Evolutionary conservation across 805 yeast genomes (phyloP), one percentile per base, ranked within the genome.

Genomic region (Candida loeiensis): DNA sequence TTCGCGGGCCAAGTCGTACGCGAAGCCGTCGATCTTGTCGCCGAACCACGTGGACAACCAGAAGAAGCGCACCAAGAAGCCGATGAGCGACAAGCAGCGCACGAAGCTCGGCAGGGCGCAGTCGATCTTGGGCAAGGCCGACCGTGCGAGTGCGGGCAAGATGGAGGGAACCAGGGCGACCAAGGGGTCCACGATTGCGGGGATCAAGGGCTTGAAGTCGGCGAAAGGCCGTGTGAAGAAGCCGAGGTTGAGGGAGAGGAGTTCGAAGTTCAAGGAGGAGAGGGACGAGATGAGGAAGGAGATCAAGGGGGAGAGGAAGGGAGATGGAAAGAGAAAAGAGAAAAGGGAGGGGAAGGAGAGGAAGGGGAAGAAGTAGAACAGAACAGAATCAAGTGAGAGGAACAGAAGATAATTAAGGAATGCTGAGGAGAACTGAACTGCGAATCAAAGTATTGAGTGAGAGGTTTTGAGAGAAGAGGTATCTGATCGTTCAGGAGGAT

Each of bases 61-160:
- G 43, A 56, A 54, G 51, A 53, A 51, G 47, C 46, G 51, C 47
- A 47, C 45, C 40, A 40, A 54, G 6, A 53, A 55, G 41, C 33
- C 56, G 7, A 64, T 85, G 38, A 73, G 75, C 18, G 87, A 82
- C 30, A 73, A 74, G 30, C 93, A 85, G 59, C 84, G 73, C 61
- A 83, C 95, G 12, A 77, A 76, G 52, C 61, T 86, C 27, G 96
- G 96, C 26, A 77, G 96, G 60, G 95, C 93, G 15, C 76, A 74
- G 53, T 72, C 77, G 41, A 71, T 84, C 3, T 69, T 89, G 33
- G 91, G 91, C 37, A 86, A 81, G 56, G 85, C 89, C 39, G 96
- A 86, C 57, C 77, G 84, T 52, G 74, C 83, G 25, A 72, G 82
- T 16, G 75, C 80, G 6, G 91, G 91, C 36, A 67, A 69, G 38